Conservation (phyloP, 371 early-diverging fungal genomes). For the Mucor mucedo region DNA sequence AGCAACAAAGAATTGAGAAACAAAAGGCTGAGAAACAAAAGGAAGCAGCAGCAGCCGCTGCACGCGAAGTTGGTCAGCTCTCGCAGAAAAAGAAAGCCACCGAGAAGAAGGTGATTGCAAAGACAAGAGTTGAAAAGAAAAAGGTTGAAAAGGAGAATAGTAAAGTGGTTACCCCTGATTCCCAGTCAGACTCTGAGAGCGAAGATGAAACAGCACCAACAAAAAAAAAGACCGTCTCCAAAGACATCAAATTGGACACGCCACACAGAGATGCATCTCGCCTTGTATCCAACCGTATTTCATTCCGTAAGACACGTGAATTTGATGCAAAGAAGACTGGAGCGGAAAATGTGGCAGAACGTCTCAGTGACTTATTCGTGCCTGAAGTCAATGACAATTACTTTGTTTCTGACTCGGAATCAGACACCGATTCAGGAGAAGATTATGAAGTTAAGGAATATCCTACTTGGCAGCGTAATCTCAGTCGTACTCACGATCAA, state of each 20-base stretch:
- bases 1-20: neutral
- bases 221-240: too few relatives aligned
- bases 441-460: slow-evolving; percentile 13
- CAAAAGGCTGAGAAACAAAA: neutral
- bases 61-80: too few relatives aligned
- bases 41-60: too few relatives aligned
- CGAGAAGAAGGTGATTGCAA: too few relatives aligned
- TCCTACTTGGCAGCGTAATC: slow-evolving; percentile 22
- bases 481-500: neutral
- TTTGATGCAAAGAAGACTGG: neutral
- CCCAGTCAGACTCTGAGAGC: slow-evolving; percentile 15
- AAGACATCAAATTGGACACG: neutral
- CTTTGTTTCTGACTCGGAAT: slow-evolving; percentile 34
- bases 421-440: slow-evolving; percentile 28
- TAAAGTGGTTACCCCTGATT: neutral
- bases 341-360: neutral
- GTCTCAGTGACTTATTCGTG: slow-evolving; percentile 13
- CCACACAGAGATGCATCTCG: neutral
- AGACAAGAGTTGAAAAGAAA: too few relatives aligned
- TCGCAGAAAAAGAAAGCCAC: too few relatives aligned
- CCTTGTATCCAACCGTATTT: slow-evolving; percentile 17
- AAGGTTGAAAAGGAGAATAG: too few relatives aligned
- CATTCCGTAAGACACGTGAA: slow-evolving; percentile 1
- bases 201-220: slow-evolving; percentile 1
- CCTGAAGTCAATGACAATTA: slow-evolving; percentile 16